Conservation (phyloP, 2,329 filamentous ascomycete genomes). For the Plectosphaerella sp. region DNA sequence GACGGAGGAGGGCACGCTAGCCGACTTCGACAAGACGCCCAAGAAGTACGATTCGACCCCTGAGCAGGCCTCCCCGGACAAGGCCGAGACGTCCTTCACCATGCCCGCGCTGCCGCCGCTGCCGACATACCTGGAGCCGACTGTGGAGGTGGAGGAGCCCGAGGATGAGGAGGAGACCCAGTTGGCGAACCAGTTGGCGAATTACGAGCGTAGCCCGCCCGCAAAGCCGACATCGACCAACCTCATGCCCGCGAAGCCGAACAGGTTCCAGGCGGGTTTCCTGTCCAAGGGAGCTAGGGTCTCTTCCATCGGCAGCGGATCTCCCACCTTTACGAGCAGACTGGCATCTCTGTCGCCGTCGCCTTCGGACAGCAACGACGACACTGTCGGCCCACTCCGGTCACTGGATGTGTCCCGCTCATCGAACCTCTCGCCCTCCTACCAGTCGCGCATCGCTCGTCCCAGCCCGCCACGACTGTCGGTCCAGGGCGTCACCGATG, state of each 20-base stretch:
- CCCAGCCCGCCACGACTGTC: conserved; percentile 22
- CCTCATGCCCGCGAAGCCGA: conserved; percentile 48
- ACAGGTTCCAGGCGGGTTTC: conserved; percentile 85
- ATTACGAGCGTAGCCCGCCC: conserved; percentile 53
- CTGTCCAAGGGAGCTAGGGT: conserved; percentile 54
- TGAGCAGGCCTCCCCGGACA: conserved; percentile 46
- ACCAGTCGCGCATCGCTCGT: conserved; percentile 23
- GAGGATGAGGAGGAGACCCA: neutral
- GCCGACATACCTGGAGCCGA: conserved; percentile 48
- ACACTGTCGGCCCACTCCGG: conserved; percentile 40
- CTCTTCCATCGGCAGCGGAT: conserved; percentile 22
- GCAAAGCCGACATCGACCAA: conserved; percentile 44
- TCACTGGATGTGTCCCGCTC: conserved; percentile 44
- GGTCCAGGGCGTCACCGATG: conserved; percentile 36
- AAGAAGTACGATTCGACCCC: conserved; percentile 59
- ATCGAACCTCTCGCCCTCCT: conserved; percentile 43
- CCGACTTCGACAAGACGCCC: conserved; percentile 89
- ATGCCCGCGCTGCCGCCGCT: conserved; percentile 26
- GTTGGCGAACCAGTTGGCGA: neutral
- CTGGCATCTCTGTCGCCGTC: conserved; percentile 37
- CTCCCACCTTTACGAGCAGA: conserved; percentile 52
- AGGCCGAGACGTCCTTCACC: conserved; percentile 23
- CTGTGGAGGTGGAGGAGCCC: conserved; percentile 22
- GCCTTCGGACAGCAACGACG: conserved; percentile 40
- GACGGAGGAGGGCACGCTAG: conserved; percentile 74